These are phyloP conservation scores for Glycine tomentella DNA, from an alignment of 306 rosid genomes.

Conservation along the genomic window DNA sequence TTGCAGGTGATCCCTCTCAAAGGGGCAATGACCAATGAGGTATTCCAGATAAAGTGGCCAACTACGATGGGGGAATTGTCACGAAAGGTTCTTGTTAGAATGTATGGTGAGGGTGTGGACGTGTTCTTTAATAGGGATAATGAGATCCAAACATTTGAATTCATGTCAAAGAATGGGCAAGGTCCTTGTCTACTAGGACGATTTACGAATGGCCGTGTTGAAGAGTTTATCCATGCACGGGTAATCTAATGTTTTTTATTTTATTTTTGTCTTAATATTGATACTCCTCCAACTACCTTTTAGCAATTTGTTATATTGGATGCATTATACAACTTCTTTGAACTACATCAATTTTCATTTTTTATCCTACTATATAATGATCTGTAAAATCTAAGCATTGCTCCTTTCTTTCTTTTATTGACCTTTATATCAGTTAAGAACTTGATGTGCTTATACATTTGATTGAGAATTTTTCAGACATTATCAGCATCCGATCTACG, in stretches of 20 bases:
- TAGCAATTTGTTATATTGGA: conserved; percentile 14
- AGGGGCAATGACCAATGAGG: conserved; percentile 94
- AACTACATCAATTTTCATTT: conserved; percentile 2
- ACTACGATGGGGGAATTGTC: conserved; percentile 59
- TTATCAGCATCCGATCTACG: conserved; percentile 81
- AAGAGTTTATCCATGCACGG: conserved; percentile 90
- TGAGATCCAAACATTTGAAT: conserved; percentile 78
- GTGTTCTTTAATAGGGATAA: conserved; percentile 72
- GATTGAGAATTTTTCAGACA: conserved; percentile 62
- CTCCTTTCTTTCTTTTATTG: conserved; percentile 14
- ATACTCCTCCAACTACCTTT: conserved; percentile 2
- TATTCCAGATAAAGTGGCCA: conserved; percentile 89
- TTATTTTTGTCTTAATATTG: conserved; percentile 21
- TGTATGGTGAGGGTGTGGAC: conserved; percentile 85
- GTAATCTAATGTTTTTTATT: conserved; percentile 50
- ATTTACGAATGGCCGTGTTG: conserved; percentile 81
- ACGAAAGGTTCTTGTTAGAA: conserved; percentile 78
- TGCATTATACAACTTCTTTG: not conserved
- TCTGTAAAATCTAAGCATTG: conserved; percentile 5
- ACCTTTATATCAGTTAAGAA: conserved; percentile 15
- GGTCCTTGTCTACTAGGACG: conserved; percentile 85
- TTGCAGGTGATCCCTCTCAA: conserved; percentile 79
- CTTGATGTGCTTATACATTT: conserved; percentile 26
- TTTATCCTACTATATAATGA: conserved; percentile 26
- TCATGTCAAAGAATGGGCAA: conserved; percentile 79